These are phyloP conservation scores for Ascochyta koolunga DNA, from an alignment of 2,329 filamentous ascomycete species.

Conservation along the genomic window DNA sequence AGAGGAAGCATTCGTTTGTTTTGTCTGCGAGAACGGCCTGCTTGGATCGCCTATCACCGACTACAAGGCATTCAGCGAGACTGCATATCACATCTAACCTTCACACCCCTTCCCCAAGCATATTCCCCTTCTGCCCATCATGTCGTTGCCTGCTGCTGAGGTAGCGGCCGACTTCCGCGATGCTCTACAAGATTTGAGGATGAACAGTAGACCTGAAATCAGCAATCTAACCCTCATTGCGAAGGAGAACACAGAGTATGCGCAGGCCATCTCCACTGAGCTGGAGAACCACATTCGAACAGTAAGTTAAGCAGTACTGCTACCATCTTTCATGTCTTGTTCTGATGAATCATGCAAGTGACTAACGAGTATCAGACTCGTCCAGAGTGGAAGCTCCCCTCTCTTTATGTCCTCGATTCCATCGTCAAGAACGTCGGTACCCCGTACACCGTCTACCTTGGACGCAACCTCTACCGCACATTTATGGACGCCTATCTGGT, in stretches of 20 bases:
- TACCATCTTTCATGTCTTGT: slow-evolving; percentile 47
- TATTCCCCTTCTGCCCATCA: slow-evolving; percentile 54
- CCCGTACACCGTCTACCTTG: slow-evolving; percentile 94
- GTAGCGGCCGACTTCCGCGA: slow-evolving; percentile 95
- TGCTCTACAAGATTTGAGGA: slow-evolving; percentile 87
- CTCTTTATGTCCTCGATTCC: slow-evolving; percentile 97
- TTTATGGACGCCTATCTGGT: slow-evolving; percentile 97
- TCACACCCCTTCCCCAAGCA: slow-evolving; percentile 24
- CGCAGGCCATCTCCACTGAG: slow-evolving; percentile 87
- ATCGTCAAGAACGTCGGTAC: slow-evolving; percentile 99
- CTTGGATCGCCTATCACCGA: slow-evolving; percentile 32
- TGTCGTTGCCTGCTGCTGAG: slow-evolving; percentile 76
- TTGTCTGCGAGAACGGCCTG: slow-evolving; percentile 40
- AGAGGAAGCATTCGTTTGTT: slow-evolving; percentile 50
- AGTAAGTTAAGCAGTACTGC: slow-evolving; percentile 65
- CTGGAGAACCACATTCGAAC: slow-evolving; percentile 92
- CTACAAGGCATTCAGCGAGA: slow-evolving; percentile 31
- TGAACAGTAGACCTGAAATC: slow-evolving; percentile 93
- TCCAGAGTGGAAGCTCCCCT: slow-evolving; percentile 86
- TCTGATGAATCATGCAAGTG: background rate
- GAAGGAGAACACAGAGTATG: slow-evolving; percentile 95
- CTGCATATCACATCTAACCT: slow-evolving; percentile 34
- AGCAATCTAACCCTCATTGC: slow-evolving; percentile 97
- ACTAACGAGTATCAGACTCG: slow-evolving; percentile 69
- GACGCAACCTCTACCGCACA: slow-evolving; percentile 86